Evolutionary conservation across 768 basidiomycete species (phyloP).

Genomic region (Leccinum subtestaceum): DNA sequence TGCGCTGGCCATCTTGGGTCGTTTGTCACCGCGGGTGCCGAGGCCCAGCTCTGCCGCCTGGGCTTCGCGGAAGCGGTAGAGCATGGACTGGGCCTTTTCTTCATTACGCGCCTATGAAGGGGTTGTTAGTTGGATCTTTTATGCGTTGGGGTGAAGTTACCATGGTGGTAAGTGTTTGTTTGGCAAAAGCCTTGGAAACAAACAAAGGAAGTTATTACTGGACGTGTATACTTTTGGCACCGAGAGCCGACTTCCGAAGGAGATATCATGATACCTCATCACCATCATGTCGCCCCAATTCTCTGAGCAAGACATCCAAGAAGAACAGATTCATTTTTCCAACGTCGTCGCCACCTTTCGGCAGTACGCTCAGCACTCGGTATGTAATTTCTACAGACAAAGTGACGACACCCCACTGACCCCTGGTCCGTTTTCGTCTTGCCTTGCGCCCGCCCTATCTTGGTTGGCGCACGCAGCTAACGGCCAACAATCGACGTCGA

Average conservation of each 20-base stretch:
- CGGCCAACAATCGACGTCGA: constrained; percentile 62
- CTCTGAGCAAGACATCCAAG: constrained; percentile 36
- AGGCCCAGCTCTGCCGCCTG: constrained; percentile 96
- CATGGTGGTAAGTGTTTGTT: constrained; percentile 23
- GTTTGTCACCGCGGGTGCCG: constrained; percentile 75
- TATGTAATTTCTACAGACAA: constrained; percentile 10
- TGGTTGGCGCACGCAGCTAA: constrained; percentile 36
- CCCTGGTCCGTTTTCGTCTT: background rate
- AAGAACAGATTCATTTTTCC: constrained; percentile 71
- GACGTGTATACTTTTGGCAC: no score
- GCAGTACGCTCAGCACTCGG: constrained; percentile 71
- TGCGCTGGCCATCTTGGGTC: constrained; percentile 88
- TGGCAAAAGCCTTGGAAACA: constrained; percentile 26
- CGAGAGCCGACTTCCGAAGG: background rate
- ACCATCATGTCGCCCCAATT: constrained; percentile 28
- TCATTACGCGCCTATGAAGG: constrained; percentile 86
- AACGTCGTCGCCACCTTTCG: constrained; percentile 74
- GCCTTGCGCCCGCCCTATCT: background rate
- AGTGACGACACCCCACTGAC: background rate
- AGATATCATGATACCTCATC: background rate
- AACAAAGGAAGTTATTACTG: constrained; percentile 16
- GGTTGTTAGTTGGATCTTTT: background rate
- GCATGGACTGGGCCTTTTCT: constrained; percentile 95
- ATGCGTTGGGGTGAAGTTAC: background rate
- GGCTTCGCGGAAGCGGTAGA: constrained; percentile 93